Percentiles rank a stretch among this genome's conserved stretches.
Evolutionary conservation across 495 filamentous ascomycete species (phyloP).

Genomic region (Lindgomyces ingoldianus): DNA sequence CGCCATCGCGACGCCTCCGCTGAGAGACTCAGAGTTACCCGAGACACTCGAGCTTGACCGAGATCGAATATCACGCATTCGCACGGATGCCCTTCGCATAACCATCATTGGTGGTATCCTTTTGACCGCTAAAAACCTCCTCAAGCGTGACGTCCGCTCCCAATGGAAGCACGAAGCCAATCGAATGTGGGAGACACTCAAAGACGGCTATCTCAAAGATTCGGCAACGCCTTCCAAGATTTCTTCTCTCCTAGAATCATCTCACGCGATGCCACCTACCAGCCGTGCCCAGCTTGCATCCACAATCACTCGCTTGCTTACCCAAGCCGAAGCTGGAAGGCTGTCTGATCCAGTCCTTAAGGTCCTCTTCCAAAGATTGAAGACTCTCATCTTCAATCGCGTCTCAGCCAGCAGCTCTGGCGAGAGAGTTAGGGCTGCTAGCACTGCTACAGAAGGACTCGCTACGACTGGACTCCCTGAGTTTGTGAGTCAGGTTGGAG

Average conservation of each 20-base stretch:
- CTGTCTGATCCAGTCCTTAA: conserved; percentile 78
- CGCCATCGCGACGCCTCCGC: conserved; percentile 59
- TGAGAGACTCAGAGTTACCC: conserved; percentile 64
- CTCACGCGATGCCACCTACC: conserved; percentile 73
- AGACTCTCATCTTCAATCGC: conserved; percentile 72
- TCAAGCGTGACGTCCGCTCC: conserved; percentile 86
- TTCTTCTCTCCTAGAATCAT: conserved; percentile 75
- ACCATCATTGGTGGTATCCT: conserved; percentile 80
- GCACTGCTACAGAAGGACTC: conserved; percentile 78
- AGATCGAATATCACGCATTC: conserved; percentile 66
- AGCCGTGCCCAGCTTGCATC: conserved; percentile 59
- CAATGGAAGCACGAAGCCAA: conserved; percentile 87
- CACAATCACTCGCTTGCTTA: conserved; percentile 59
- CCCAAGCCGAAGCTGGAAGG: conserved; percentile 45
- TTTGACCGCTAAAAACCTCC: conserved; percentile 89
- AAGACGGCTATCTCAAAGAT: conserved; percentile 51
- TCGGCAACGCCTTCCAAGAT: conserved; percentile 45
- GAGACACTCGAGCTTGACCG: conserved; percentile 84
- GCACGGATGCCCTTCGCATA: conserved; percentile 69
- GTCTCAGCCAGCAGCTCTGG: conserved; percentile 73
- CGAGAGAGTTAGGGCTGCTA: conserved; percentile 79
- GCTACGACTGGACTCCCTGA: conserved; percentile 80
- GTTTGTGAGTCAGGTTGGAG: conserved; percentile 81
- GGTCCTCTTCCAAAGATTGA: conserved; percentile 73
- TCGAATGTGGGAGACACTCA: conserved; percentile 59